Evolutionary conservation across 108 stramenopile genomes (phyloP), one percentile per base, ranked within the genome.

Genomic region (Schizochytrium sp.): DNA sequence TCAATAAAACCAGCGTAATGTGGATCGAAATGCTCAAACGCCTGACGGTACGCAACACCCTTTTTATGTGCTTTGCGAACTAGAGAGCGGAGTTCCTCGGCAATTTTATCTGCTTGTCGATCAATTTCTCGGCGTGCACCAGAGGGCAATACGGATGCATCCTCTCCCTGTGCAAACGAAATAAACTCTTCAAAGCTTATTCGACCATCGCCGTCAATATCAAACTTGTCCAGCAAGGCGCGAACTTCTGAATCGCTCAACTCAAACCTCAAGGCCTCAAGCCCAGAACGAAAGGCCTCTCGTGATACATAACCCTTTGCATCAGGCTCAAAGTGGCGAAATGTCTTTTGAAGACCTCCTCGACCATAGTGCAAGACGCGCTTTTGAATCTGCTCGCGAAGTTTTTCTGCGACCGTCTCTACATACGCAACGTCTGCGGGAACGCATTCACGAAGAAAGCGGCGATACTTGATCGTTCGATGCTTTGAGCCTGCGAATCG

Each of bases 21-120:
- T 3, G 40, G 55, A 28, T 90, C 90, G 44, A 90, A 90, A 87
- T 64, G 87, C 61, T 88, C 90, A 87, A 90, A 90, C 13, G 61
- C 46, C 87, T 90, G 60, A 19, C 57, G 4, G 60, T 40, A 40
- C 12, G 57, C 57, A 5, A 88, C 38, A 8, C 87, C 87, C 10
- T 88, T 59, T 1, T 60, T 12, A 60, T 59, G 57, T 10, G 87
- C 87, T 10, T 88, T 59, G 4, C 87, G 57, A n/a, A 88, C 87
- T 3, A 88, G 57, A 3, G 57, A 4, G 8, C 87, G 87, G 3
- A 88, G 87, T 47, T 60, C 59, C 58, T 61, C n/a, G 40, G 57
- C 57, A 0, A 60, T 60, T 12, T 88, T 60, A 44, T 88, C 87
- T 5, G 28, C 87, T 7, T 17, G 12, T 38, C 13, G 45, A n/a